Conservation (phyloP, 176 grass and related monocot species). For the Typha latifolia region DNA sequence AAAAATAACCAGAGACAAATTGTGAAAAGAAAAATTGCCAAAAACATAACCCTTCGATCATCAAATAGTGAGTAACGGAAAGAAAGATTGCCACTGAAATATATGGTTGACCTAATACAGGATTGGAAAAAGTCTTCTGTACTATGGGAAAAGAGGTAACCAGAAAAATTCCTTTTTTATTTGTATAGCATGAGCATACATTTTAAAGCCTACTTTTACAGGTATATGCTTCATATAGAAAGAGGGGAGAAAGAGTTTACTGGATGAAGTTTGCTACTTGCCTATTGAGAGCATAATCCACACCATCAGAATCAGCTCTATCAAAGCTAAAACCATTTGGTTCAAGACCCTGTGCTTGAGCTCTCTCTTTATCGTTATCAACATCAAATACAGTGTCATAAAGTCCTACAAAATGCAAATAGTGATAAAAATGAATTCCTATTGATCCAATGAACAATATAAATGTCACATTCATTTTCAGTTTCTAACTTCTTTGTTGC, state of each 20-base stretch:
- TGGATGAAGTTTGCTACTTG: conserved; percentile 5
- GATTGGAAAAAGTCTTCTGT: too few species aligned
- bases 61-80: background rate
- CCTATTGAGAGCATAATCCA: conserved; percentile 83
- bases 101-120: too few species aligned
- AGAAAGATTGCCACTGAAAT: too few species aligned
- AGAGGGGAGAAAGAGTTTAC: too few species aligned
- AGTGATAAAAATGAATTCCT: background rate
- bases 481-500: background rate
- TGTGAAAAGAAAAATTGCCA: too few species aligned
- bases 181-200: background rate
- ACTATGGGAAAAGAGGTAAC: background rate
- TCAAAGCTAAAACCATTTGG: conserved; percentile 90
- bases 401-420: conserved; percentile 44
- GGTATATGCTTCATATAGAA: too few species aligned
- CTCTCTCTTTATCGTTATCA: conserved; percentile 66
- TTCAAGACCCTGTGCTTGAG: conserved; percentile 60
- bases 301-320: conserved; percentile 43
- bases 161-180: background rate
- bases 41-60: too few species aligned
- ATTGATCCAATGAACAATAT: too few species aligned
- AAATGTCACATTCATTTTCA: background rate
- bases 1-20: too few species aligned
- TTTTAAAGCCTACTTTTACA: too few species aligned
- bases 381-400: conserved; percentile 86